Conservation (phyloP, 257 asterid genomes). For the Ligustrum vulgare region DNA sequence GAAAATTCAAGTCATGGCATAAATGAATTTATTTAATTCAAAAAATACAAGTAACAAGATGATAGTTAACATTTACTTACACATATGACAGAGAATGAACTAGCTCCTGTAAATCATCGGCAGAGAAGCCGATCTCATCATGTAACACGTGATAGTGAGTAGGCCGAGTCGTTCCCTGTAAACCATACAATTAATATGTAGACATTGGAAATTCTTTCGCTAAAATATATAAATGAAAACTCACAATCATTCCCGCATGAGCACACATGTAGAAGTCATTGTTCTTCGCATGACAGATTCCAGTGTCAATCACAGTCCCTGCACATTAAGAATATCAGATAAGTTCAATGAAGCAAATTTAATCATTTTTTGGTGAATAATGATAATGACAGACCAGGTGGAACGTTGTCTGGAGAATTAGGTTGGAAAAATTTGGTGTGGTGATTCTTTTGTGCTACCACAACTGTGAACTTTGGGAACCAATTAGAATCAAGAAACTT, state of each 20-base stretch:
- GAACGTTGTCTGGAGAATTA: slow-evolving; percentile 53
- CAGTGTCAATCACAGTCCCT: slow-evolving; percentile 74
- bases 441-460: slow-evolving; percentile 76
- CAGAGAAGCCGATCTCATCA: slow-evolving; percentile 65
- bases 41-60: not conserved
- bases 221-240: slow-evolving; percentile 19
- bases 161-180: slow-evolving; percentile 74
- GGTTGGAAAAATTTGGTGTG: slow-evolving; percentile 65
- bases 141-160: slow-evolving; percentile 68
- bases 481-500: slow-evolving; percentile 47
- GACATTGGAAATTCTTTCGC: not conserved
- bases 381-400: slow-evolving; percentile 47
- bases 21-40: no score
- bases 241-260: slow-evolving; percentile 77
- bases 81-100: slow-evolving; percentile 71
- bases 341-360: not conserved
- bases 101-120: slow-evolving; percentile 70
- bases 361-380: not conserved
- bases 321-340: slow-evolving; percentile 1
- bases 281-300: slow-evolving; percentile 55
- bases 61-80: slow-evolving; percentile 34
- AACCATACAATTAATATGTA: not conserved
- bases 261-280: slow-evolving; percentile 80
- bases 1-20: slow-evolving; percentile 29
- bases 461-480: slow-evolving; percentile 60